Evolutionary conservation across 2,329 filamentous ascomycete genomes (phyloP), one percentile per base, ranked within the genome.

Genomic region (Alternaria atra): DNA sequence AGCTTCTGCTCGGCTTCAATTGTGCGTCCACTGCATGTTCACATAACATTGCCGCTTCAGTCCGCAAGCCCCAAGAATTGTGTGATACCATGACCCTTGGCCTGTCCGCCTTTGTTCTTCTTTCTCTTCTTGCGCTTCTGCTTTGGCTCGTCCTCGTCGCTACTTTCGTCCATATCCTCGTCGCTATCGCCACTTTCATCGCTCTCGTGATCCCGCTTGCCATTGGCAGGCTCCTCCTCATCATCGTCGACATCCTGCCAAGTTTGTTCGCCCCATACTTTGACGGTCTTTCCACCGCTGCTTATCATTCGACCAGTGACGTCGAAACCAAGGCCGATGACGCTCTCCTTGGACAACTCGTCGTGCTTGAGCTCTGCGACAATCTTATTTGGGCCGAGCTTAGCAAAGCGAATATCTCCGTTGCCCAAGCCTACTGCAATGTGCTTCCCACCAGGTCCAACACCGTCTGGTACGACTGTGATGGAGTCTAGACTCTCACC

Each of bases 401-500:
- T 87, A 46, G 97, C 90, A 56, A 97, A 89, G 58, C 90, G 86
- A 47, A 98, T 81, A 39, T 83, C 87, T 23, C 94, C 94, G 73
- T 96, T 93, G 25, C 92, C 92, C 43, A 95, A 82, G 3, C 94
- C 94, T 4, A 93, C 90, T 0, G 91, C 90, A 2, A 95, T 86
- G 73, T 90, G 89, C 79, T 91, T 92, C 15, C 91, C 87, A 55
- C 83, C 80, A 9, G 86, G 85, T 1, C 89, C 89, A 40, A 94
- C 82, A 17, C 86, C 87, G 34, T 90, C 87, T 0, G 93, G 93
- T 17, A 95, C 83, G 53, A 90, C 80, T 1, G 87, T 84, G 61
- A 97, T 82, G n/a, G 89, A 86, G 73, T 98, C 94, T 42, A 97
- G 81, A 61, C 91, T 92, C 77, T 96, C 93, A 44, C 87, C 92